A percentile compares a stretch with the other conserved stretches of the same genome.
Evolutionary conservation across 192 early-diverging fungal genomes (phyloP).

Genomic region (Backusella liffmaniae): DNA sequence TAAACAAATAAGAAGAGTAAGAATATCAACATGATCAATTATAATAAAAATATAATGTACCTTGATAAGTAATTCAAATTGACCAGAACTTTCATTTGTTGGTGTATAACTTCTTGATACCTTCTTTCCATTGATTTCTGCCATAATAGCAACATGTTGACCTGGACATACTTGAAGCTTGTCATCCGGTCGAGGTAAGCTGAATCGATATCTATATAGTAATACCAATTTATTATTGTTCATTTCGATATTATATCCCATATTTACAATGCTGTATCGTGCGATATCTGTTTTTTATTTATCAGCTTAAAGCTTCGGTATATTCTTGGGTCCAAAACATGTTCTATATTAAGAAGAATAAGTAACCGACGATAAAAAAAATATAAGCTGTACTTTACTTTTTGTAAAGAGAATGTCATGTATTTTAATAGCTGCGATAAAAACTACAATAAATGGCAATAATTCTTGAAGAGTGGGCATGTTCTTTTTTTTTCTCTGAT

Average conservation of each 20-base stretch:
- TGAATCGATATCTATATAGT: conserved; percentile 76
- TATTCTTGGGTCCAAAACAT: conserved; percentile 64
- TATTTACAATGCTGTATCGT: conserved; percentile 81
- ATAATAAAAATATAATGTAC: conserved; percentile 28
- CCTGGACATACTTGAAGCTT: conserved; percentile 85
- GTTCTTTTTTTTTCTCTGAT: not conserved
- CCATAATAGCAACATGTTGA: conserved; percentile 89
- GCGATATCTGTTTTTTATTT: conserved; percentile 72
- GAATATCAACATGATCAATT: not conserved
- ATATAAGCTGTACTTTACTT: not conserved
- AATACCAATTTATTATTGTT: not conserved
- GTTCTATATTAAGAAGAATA: conserved; percentile 24
- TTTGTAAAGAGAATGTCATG: not conserved
- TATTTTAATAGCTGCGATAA: not conserved
- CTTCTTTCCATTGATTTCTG: conserved; percentile 79
- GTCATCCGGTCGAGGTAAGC: conserved; percentile 62
- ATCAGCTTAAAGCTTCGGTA: conserved; percentile 77
- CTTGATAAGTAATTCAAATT: conserved; percentile 93
- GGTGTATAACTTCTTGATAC: conserved; percentile 91
- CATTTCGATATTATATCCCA: not conserved
- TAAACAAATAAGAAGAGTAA: conserved; percentile 13
- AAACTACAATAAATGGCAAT: not conserved
- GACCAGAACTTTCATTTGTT: conserved; percentile 76
- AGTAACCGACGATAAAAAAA: not conserved
- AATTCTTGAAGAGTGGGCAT: conserved; percentile 9